Evolutionary conservation across 441 rosid species (phyloP).

Genomic region (Pelargonium myrrhifolium): DNA sequence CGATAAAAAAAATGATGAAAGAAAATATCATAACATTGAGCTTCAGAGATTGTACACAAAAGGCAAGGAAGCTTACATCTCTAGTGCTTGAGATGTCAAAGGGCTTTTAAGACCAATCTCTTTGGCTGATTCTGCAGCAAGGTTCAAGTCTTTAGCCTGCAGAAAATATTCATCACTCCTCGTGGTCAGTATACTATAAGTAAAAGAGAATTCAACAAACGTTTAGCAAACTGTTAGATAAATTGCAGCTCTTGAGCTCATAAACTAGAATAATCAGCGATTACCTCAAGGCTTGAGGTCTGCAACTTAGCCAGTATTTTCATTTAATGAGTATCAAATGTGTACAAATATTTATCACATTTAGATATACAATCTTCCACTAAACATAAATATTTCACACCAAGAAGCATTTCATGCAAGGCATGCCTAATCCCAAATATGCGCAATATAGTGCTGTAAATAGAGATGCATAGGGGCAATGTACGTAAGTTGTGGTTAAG

Average conservation of each 20-base stretch:
- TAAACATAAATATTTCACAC: no score
- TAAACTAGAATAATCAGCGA: no score
- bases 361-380: no score
- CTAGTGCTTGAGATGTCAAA: conserved; percentile 48
- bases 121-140: conserved; percentile 61
- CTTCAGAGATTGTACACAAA: conserved; percentile 6
- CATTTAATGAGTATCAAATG: no score
- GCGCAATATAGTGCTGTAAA: no score
- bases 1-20: not conserved
- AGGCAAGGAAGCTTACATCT: conserved; percentile 52
- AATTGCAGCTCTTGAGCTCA: not conserved
- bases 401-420: no score
- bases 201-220: not conserved
- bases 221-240: not conserved
- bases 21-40: not conserved
- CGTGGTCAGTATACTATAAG: not conserved
- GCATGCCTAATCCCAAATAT: no score
- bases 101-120: conserved; percentile 47
- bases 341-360: no score
- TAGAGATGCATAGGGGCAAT: no score
- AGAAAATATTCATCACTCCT: not conserved
- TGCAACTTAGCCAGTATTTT: no score
- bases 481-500: no score
- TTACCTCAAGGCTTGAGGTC: no score
- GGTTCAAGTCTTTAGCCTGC: conserved; percentile 82